Base-by-base conservation (phyloP, 345 rosid species). In the Euphorbia tirucalli region DNA sequence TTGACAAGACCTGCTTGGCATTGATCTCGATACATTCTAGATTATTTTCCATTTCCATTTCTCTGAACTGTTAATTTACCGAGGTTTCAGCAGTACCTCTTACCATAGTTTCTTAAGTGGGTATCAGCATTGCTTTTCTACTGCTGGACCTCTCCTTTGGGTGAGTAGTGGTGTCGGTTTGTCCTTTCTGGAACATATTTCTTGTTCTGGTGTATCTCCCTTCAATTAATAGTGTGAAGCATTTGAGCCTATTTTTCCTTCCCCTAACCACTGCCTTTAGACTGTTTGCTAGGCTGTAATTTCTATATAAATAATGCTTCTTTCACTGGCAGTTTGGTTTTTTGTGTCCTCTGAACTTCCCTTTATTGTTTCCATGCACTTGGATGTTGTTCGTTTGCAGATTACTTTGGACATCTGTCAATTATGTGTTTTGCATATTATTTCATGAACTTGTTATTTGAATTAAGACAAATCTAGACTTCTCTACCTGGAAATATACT, bases 41-140 rank as follows among this genome's bases (percentile, higher is more conserved):
- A 50, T 14, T 68, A 8, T 57, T 58, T 5, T 10, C 46, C 15
- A 14, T 46, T 58, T 32, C 8, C 0, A 44, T 70, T 24, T 22
- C 32, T 13, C 15, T 24, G 15, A 59, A 11, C 56, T n/a, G 2
- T 16, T 18, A 58, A 30, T 19, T 28, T 41, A 22, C 43, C 49
- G 59, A 68, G 72, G 71, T 63, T 72, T 64, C 69, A 27, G 65
- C 68, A 63, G 4, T 11, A 37, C 24, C 60, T 71, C 21, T 61
- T 58, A 57, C 63, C 43, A 48, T 52, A 43, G 32, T 65, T 39
- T 52, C 9, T 44, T 60, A 35, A 61, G 28, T 32, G 58, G 59
- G 37, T 66, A 21, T 39, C 65, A 61, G 46, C 25, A 66, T 78
- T 43, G 24, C 55, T 27, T 59, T 39, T 11, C 27, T 54, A 25